Percentiles rank a stretch among this genome's conserved stretches.
Evolutionary conservation across 305 asterid species (phyloP).

Genomic region (Fraxinus nigra): DNA sequence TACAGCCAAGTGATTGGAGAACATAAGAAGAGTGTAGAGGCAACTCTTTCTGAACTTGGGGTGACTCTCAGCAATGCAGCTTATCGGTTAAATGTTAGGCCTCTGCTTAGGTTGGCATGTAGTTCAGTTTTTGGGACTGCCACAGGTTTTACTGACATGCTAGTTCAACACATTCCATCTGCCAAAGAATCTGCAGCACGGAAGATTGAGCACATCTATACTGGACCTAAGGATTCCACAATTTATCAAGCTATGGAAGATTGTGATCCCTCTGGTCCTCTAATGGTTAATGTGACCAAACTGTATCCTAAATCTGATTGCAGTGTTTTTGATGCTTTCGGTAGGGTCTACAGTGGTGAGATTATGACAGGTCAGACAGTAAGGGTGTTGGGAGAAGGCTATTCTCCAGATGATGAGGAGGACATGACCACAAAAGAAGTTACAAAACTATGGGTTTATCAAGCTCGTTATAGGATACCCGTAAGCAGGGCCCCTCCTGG

Average conservation of each 20-base stretch:
- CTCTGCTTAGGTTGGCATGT: constrained; percentile 83
- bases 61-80: constrained; percentile 93
- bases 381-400: constrained; percentile 94
- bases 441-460: constrained; percentile 95
- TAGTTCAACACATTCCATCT: constrained; percentile 95
- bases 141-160: constrained; percentile 94
- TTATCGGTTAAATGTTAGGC: constrained; percentile 84
- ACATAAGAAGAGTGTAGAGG: constrained; percentile 95
- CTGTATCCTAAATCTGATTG: constrained; percentile 96
- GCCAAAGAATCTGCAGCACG: constrained; percentile 84
- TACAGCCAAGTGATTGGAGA: constrained; percentile 98
- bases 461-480: constrained; percentile 97
- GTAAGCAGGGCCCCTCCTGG: constrained; percentile 95
- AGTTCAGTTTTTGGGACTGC: constrained; percentile 95
- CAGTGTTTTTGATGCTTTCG: constrained; percentile 94
- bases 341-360: constrained; percentile 97
- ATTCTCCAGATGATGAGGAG: constrained; percentile 98
- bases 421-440: constrained; percentile 97
- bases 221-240: constrained; percentile 79
- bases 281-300: constrained; percentile 89
- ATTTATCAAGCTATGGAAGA: constrained; percentile 74
- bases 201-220: constrained; percentile 81
- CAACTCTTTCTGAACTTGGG: constrained; percentile 81
- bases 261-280: constrained; percentile 88
- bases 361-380: constrained; percentile 85